Evolutionary conservation across 768 basidiomycete genomes (phyloP).

Genomic region (Calocera viscosa): DNA sequence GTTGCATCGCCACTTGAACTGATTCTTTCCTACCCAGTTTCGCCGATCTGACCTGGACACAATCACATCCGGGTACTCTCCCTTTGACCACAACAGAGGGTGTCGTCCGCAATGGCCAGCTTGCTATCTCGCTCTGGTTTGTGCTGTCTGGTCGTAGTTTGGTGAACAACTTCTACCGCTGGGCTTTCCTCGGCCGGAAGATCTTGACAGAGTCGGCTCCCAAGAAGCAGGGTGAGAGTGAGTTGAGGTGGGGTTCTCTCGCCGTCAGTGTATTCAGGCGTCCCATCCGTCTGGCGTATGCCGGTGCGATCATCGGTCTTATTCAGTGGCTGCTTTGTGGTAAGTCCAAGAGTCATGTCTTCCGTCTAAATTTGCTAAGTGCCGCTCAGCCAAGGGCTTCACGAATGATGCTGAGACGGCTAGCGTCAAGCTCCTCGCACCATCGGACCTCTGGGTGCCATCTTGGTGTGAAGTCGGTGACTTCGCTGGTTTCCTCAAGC

Average conservation of each 20-base stretch:
- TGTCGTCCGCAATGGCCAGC: slow-evolving; percentile 20
- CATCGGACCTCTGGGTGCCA: slow-evolving; percentile 22
- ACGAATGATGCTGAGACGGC: slow-evolving; percentile 9
- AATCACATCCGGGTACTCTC: slow-evolving; percentile 19
- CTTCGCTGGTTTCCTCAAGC: slow-evolving; percentile 24
- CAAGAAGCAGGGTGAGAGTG: slow-evolving; percentile 5
- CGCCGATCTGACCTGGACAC: slow-evolving; percentile 22
- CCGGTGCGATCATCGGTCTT: slow-evolving; percentile 24
- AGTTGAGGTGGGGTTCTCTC: slow-evolving; percentile 23
- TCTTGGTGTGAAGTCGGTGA: slow-evolving; percentile 24
- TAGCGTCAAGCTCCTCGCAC: slow-evolving; percentile 18
- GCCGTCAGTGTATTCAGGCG: slow-evolving; percentile 25
- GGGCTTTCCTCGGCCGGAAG: slow-evolving; percentile 17
- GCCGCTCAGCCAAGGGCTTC: slow-evolving; percentile 10
- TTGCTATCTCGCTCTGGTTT: slow-evolving; percentile 25
- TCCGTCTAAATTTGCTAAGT: slow-evolving; percentile 14
- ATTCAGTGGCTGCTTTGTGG: slow-evolving; percentile 23
- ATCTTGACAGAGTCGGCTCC: background rate
- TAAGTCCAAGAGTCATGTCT: slow-evolving; percentile 4
- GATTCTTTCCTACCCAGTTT: slow-evolving; percentile 15
- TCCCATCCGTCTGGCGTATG: slow-evolving; percentile 25
- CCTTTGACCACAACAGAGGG: background rate
- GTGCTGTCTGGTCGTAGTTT: slow-evolving; percentile 24
- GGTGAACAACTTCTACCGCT: slow-evolving; percentile 23
- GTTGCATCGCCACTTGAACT: background rate